Percentiles rank a stretch among this genome's conserved stretches.
Conservation (phyloP, 164 flowering plant genomes). For the Euptelea pleiosperma region DNA sequence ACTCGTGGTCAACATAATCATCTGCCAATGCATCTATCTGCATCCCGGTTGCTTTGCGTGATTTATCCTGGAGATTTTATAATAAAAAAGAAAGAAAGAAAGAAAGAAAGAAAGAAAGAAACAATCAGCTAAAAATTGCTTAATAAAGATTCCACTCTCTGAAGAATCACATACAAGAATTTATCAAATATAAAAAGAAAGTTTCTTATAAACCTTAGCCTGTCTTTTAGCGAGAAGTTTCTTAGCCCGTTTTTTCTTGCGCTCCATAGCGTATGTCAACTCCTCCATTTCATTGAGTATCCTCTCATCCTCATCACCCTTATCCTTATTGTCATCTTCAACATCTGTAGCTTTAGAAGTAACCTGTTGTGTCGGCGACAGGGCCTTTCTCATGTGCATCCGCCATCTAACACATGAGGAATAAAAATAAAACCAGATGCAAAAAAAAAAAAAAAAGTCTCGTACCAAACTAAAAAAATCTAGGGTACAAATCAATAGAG, state of each 20-base stretch:
- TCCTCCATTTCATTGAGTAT: constrained; percentile 92
- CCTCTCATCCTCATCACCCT: constrained; percentile 67
- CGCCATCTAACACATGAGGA: constrained; percentile 63
- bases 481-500: not conserved
- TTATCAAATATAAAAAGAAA: not conserved
- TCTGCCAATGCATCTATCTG: constrained; percentile 66
- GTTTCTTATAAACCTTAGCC: constrained; percentile 53
- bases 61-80: constrained; percentile 56
- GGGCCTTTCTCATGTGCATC: constrained; percentile 67
- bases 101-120: no score
- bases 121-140: no score
- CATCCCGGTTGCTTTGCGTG: constrained; percentile 67
- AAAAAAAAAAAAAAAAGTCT: not conserved
- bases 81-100: not conserved
- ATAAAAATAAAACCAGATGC: not conserved
- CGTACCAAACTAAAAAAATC: not conserved
- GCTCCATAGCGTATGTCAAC: constrained; percentile 68
- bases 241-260: constrained; percentile 74
- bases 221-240: constrained; percentile 65
- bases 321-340: constrained; percentile 30
- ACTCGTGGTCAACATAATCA: constrained; percentile 63
- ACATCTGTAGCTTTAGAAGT: constrained; percentile 25
- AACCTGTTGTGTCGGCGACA: constrained; percentile 44
- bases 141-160: no score
- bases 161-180: no score